Evolutionary conservation across 306 rosid species (phyloP).

Genomic region (Gastrolobium villosum): DNA sequence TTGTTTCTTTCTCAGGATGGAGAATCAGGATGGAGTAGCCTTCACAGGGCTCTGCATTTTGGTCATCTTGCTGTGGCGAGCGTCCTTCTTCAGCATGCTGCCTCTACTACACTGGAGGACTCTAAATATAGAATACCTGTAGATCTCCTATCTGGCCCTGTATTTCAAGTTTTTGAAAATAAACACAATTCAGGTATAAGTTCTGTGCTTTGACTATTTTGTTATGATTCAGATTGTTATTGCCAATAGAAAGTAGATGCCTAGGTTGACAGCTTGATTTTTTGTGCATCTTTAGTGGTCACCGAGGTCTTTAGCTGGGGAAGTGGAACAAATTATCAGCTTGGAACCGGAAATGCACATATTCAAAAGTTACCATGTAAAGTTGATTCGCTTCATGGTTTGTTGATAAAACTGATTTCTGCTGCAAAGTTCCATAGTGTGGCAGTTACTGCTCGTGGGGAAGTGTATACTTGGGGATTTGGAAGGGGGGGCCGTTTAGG

Average conservation of each 20-base stretch:
- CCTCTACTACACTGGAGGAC: conserved; percentile 82
- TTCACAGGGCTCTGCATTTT: conserved; percentile 96
- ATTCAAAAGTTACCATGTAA: conserved; percentile 91
- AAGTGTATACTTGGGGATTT: conserved; percentile 97
- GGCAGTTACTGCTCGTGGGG: conserved; percentile 83
- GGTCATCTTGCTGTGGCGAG: conserved; percentile 95
- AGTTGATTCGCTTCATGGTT: conserved; percentile 87
- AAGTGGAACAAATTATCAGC: conserved; percentile 95
- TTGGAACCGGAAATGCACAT: conserved; percentile 98
- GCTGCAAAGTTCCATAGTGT: conserved; percentile 95
- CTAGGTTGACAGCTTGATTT: conserved; percentile 43
- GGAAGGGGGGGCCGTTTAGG: conserved; percentile 99
- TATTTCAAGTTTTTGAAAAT: conserved; percentile 66
- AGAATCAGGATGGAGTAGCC: conserved; percentile 98
- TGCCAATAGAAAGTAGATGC: conserved; percentile 14
- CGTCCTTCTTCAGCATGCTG: conserved; percentile 86
- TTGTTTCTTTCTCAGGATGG: conserved; percentile 74
- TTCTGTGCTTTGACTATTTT: conserved; percentile 46
- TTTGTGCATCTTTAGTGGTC: conserved; percentile 61
- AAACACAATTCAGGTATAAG: conserved; percentile 69
- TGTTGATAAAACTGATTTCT: conserved; percentile 72
- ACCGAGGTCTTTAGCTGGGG: conserved; percentile 98
- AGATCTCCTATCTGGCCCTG: conserved; percentile 92
- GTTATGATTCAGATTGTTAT: conserved; percentile 37
- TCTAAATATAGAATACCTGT: conserved; percentile 83